These are phyloP conservation scores for Hirsutella rhossiliensis DNA, from an alignment of 2,329 filamentous ascomycete species.

Conservation along the genomic window DNA sequence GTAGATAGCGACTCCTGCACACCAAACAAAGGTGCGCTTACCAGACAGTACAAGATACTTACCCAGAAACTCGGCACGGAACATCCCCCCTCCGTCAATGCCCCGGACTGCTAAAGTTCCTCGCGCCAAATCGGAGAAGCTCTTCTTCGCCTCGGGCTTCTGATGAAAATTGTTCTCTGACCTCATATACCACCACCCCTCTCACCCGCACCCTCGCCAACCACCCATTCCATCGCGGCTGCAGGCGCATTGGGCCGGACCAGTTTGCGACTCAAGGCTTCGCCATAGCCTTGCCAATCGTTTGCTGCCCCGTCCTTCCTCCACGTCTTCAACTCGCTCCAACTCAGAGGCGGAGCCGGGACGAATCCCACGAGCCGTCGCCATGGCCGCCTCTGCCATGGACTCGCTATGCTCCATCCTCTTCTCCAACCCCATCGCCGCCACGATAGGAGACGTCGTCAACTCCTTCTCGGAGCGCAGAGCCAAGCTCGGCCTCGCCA, in stretches of 20 bases:
- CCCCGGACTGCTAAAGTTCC: not conserved
- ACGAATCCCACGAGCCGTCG: conserved; percentile 14
- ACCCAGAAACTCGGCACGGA: too few species aligned
- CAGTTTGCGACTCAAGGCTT: conserved; percentile 5
- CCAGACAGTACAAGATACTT: not conserved
- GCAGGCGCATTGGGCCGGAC: conserved; percentile 10
- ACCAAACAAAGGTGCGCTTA: not conserved
- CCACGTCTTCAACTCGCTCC: not conserved
- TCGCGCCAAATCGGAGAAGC: not conserved
- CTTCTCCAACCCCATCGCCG: conserved; percentile 60
- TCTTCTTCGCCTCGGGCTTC: not conserved
- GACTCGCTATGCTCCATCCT: conserved; percentile 50
- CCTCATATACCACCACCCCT: conserved; percentile 11
- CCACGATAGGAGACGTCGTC: conserved; percentile 64
- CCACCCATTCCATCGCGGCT: conserved; percentile 19
- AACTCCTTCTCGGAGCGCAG: conserved; percentile 73
- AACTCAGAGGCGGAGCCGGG: conserved; percentile 12
- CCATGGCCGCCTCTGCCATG: conserved; percentile 39
- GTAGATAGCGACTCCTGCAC: not conserved
- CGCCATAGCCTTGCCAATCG: conserved; percentile 8
- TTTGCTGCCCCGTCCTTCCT: not conserved
- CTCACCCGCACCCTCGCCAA: conserved; percentile 10
- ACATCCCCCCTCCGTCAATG: too few species aligned
- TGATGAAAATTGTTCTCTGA: conserved; percentile 26
- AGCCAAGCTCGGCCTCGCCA: conserved; percentile 76